Base-by-base conservation (phyloP, 257 asterid genomes). In the Salvia miltiorrhiza region DNA sequence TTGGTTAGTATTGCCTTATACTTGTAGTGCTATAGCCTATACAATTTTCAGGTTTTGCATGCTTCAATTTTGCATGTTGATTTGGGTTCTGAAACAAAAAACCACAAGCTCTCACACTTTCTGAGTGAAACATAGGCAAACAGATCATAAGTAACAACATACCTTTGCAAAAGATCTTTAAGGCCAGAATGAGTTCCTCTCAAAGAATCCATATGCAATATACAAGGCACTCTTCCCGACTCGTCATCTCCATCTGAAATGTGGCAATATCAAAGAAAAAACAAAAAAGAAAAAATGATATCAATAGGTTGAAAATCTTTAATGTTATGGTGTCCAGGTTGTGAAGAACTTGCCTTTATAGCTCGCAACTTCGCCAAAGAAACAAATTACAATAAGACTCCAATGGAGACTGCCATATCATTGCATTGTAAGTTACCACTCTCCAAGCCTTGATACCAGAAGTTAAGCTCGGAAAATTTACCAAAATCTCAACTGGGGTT, bases 311-410 rank as follows among this genome's bases (percentile, higher is more conserved):
- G 60, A 56, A 70, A 48, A 47, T 23, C 20, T 2, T 43, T 64
- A 7, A 41, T 32, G 24, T 73, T 70, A 47, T 30, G 68, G 57
- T 45, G 55, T 63, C 68, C 48, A 30, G 67, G 59, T 44, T 40
- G 19, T 75, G 43, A 73, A 59, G 61, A 76, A 84, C 99, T 89
- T 87, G 87, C 99, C 97, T 86, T 65, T 39, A 52, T 76, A 78
- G 61, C 77, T 83, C 52, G 81, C 81, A 71, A 85, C 86, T 83
- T 84, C 96, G 30, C 96, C 90, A 72, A 95, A 88, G 88, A 89
- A 90, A 74, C 99, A 90, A 69, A 93, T 83, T 39, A 90, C 84
- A 13, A 93, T 74, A 73, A 93, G 86, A 86, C 96, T 93, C 99
- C 99, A 93, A 81, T 94, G 99, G 53, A 73, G 88, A 78, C 99